Base-by-base conservation (phyloP, 805 yeast species). In the Candida palmyrensis region DNA sequence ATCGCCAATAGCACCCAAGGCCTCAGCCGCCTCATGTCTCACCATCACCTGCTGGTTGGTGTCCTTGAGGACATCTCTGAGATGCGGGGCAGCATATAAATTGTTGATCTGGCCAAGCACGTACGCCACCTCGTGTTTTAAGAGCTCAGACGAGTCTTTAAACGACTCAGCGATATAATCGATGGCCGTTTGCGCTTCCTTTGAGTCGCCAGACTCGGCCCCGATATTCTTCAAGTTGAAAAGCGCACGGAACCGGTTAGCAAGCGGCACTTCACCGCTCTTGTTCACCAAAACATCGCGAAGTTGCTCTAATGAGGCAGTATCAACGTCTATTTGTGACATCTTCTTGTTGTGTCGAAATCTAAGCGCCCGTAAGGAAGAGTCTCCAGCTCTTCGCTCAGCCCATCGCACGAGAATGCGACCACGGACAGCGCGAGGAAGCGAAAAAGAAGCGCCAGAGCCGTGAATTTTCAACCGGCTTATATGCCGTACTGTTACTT, bases 1-100 rank as follows among this genome's bases (percentile, higher is more conserved):
- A 57, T 88, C 95, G 30, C 95, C 95, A 33, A 92, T 68, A 27
- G 98, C 98, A 41, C 98, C 99, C 35, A 92, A 70, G 27, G 97
- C 98, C 62, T 92, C 99, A 6, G 98, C 98, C 12, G 98, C 98
- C 61, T 92, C 99, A 59, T 92, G 99, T 59, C 99, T 82, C 23
- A 92, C 99, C 97, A 92, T 92, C 40, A 84, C 70, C 54, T 84
- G 92, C 66, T 90, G 97, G 11, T 66, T 44, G 16, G 55, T 51
- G 55, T 81, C 79, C 30, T 63, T 60, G 48, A 92, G 71, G 15
- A 87, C 95, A 6, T 71, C 70, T 56, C 86, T 74, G 40, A 92
- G 71, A 30, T 77, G 70, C 30, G 85, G 82, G 39, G 90, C 84
- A 38, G 96, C 87, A 36, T 75, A 59, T 45, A 79, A 53, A 63